These are phyloP conservation scores for Tubosaeta sp. DNA, from an alignment of 768 basidiomycete genomes.

Conservation along the genomic window DNA sequence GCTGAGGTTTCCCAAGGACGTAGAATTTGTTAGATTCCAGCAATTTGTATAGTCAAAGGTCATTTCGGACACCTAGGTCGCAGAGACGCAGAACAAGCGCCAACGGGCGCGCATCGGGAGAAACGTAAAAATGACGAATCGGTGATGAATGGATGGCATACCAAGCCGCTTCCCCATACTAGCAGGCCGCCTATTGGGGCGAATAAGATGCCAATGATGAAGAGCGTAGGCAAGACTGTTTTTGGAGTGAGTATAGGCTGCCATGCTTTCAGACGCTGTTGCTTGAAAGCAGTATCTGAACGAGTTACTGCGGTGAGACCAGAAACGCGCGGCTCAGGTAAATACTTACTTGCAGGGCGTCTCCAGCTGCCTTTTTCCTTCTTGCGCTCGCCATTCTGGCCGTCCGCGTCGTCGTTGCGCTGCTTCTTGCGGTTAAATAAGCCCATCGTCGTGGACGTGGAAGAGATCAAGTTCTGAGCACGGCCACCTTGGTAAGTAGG, in stretches of 20 bases:
- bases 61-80: slow-evolving; percentile 79
- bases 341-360: slow-evolving; percentile 68
- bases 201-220: slow-evolving; percentile 92
- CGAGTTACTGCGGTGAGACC: slow-evolving; percentile 12
- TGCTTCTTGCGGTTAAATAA: slow-evolving; percentile 55
- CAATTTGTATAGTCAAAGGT: slow-evolving; percentile 95
- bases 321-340: slow-evolving; percentile 3
- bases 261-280: slow-evolving; percentile 99
- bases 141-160: slow-evolving; percentile 32
- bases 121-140: slow-evolving; percentile 14
- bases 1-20: slow-evolving; percentile 28
- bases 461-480: background rate
- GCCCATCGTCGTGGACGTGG: slow-evolving; percentile 38
- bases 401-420: slow-evolving; percentile 31
- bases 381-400: slow-evolving; percentile 49
- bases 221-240: slow-evolving; percentile 93
- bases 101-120: background rate
- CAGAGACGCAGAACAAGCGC: background rate
- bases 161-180: slow-evolving; percentile 81
- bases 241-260: slow-evolving; percentile 98
- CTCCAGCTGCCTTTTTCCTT: slow-evolving; percentile 87
- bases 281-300: slow-evolving; percentile 96
- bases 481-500: slow-evolving; percentile 5
- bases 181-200: slow-evolving; percentile 94
- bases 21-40: slow-evolving; percentile 50